A percentile compares a stretch with the other conserved stretches of the same genome.
Conservation (phyloP, 768 basidiomycete species). For the Suillus occidentalis region DNA sequence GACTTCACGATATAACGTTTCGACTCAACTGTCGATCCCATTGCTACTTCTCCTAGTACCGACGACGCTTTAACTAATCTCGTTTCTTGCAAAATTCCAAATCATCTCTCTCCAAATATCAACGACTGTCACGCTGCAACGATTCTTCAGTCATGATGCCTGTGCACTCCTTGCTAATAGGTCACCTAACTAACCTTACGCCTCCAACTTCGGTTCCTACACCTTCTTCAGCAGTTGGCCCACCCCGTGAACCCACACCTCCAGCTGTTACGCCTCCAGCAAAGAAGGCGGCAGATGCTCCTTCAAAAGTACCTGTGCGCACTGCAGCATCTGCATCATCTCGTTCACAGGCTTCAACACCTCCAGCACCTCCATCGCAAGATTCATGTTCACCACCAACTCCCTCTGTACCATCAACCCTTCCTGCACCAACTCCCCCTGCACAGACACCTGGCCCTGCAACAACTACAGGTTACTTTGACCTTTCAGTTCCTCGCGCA, state of each 20-base stretch:
- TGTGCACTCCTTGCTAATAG: conserved; percentile 85
- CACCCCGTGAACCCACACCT: not conserved
- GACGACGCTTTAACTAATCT: not conserved
- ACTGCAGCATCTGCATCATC: conserved; percentile 11
- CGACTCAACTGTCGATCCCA: not conserved
- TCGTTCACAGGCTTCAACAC: conserved; percentile 21
- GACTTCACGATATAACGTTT: not conserved
- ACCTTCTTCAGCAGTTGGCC: conserved; percentile 15
- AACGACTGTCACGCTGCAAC: conserved; percentile 23
- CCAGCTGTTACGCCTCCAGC: conserved; percentile 8
- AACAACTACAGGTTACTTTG: conserved; percentile 20
- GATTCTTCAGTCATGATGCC: conserved; percentile 69
- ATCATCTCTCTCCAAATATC: conserved; percentile 19
- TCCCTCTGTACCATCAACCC: too few relatives aligned
- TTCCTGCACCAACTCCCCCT: conserved; percentile 12
- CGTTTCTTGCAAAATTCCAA: conserved; percentile 10
- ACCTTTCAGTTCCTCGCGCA: conserved; percentile 23
- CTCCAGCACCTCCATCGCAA: conserved; percentile 18
- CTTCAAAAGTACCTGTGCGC: not conserved
- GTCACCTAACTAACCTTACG: conserved; percentile 1
- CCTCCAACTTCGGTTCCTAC: conserved; percentile 22
- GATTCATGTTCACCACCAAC: conserved; percentile 6
- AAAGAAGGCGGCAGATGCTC: not conserved
- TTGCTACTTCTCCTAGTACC: not conserved
- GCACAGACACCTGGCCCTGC: conserved; percentile 7